Base-by-base conservation (phyloP, 352 stramenopile species). In the Pythium phragmitis region DNA sequence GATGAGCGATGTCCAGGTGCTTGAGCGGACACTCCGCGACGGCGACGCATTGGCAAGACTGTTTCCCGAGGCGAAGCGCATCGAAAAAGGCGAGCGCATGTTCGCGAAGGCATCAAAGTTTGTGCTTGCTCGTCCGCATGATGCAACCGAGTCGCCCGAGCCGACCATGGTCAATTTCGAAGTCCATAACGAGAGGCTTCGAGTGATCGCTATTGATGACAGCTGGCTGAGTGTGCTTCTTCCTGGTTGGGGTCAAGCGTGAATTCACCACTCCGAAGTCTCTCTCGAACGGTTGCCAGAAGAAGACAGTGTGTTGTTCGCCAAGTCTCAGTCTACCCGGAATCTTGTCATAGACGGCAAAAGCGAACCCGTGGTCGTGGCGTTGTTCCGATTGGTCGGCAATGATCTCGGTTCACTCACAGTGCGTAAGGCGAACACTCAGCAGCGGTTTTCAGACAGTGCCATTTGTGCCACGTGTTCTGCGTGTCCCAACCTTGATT, bases 231-330 rank as follows among this genome's bases (percentile, higher is more conserved):
- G 46, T 36, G 46, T 52, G 23, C 46, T 52, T 0, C 46, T 52
- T 7, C 46, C 46, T 17, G 46, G 46, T n/a, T 52, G 46, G 46
- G 46, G 46, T 2, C 46, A 52, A 52, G 46, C 46, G 8, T 52
- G 46, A 23, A 12, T 52, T 7, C 14, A 23, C 34, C 46, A 23
- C 46, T 52, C 19, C 13, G 46, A 52, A 13, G 46, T 12, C 19
- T 30, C 26, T 30, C 26, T 30, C 26, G 3, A 2, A 30, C 26
- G 4, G 26, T 30, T 30, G 26, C 26, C 26, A 3, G 26, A 30
- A 30, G 26, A 30, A 30, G 26, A 30, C 26, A 5, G 2, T 30
- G 26, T 1, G 26, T 30, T 30, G 26, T 30, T 30, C 26, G 0
- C 26, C 26, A 30, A 30, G 26, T 30, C 26, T 30, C 26, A 30